Base-by-base conservation (phyloP, 2,329 filamentous ascomycete species). In the Pseudonectria buxi region DNA sequence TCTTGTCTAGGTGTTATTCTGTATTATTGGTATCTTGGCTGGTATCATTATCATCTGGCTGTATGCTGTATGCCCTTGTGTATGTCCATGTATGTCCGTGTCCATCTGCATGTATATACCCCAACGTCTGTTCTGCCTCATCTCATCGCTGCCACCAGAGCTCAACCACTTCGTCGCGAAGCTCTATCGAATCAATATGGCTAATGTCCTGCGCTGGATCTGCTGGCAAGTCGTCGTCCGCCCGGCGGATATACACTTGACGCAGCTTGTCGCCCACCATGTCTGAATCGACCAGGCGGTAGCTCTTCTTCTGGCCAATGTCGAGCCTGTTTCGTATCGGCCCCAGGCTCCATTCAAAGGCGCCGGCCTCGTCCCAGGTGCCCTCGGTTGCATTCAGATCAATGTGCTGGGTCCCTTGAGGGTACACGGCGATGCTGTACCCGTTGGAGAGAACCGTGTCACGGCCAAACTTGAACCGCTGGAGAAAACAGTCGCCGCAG, bases 401-500 rank as follows among this genome's bases (percentile, higher is more conserved):
- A 2, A 70, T 37, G 3, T 51, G 46, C 6, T 61, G 56, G 6
- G 68, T 51, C 26, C 61, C 62, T 1, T 57, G 52, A 3, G 52
- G 45, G 43, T 78, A 78, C 30, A 63, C 57, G 22, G 67, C 63
- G 30, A 80, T 65, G 14, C 72, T 78, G 48, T 71, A 80, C 1
- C 76, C 76, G 50, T 80, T 80, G 18, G 71, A 66, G 10, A 80
- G 56, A n/a, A 78, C 49, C 0, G 62, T 65, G 35, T 72, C 63
- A n/a, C 51, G 40, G 25, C 55, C 61, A 35, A 71, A 67, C 29
- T 66, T 60, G 61, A 68, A 80, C 15, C 76, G 65, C 47, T 75
- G 72, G 32, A 81, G 57, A 41, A 78, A 67, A 39, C 76, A 80
- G 31, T 71, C 68, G 5, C 76, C 76, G 45, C 76, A 80, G n/a